Base-by-base conservation (phyloP, 2,329 filamentous ascomycete genomes). In the Phoma sp. region DNA sequence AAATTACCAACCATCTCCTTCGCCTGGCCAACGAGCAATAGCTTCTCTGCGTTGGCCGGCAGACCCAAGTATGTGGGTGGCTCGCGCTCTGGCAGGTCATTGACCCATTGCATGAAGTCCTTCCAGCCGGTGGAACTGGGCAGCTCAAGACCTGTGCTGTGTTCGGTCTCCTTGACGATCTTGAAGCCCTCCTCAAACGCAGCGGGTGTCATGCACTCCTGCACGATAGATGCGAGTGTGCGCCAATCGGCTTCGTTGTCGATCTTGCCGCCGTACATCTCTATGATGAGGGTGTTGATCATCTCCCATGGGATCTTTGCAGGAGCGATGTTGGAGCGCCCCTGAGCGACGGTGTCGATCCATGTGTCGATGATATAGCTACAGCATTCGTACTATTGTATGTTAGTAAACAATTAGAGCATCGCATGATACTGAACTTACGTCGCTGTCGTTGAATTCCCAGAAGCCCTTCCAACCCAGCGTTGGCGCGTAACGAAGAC, bases 401-500 rank as follows among this genome's bases (percentile, higher is more conserved):
- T 38, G 44, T 78, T 69, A 81, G 75, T 49, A 66, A n/a, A 22
- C 14, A 23, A 24, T 32, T 38, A 50, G 14, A 0, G 9, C 4
- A 39, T n/a, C 5, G 6, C 14, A 1, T 36, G 24, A 5, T 30
- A 18, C 2, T 47, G 9, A 18, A 87, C 90, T 89, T 85, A 96
- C 91, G 77, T 99, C 95, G 66, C 93, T 96, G 76, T 99, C 96
- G 73, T 99, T 99, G 77, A 99, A 99, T 77, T 99, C 96, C 95
- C 96, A 99, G 83, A 97, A 96, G 48, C 92, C 91, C 80, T 96
- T 97, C 95, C 95, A 99, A 57, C 95, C 95, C 50, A 99, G 81
- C 52, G 84, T 93, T 0, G 95, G 96, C 23, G 93, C 93, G 74
- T 99, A 99, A 59, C 95, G 89, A 59, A 99, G 81, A 65, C 96